Evolutionary conservation across 2,329 filamentous ascomycete species (phyloP).

Genomic region (Penicillium sp.): DNA sequence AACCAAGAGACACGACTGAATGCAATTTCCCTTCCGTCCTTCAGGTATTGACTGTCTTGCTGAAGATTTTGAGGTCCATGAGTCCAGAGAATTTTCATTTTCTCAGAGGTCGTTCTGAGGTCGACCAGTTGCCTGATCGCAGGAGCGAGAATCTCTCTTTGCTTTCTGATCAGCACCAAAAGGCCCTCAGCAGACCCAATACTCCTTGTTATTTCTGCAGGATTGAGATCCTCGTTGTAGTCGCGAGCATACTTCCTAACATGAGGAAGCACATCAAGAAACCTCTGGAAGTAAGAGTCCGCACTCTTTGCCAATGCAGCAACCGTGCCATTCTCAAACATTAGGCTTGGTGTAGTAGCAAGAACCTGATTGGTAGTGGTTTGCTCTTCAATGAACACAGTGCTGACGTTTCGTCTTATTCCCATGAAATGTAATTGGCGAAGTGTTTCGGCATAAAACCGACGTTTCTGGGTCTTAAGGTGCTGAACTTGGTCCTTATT

Average conservation of each 20-base stretch:
- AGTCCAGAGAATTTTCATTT: constrained; percentile 33
- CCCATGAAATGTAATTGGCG: constrained; percentile 85
- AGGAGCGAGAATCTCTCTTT: constrained; percentile 34
- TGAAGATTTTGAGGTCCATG: constrained; percentile 22
- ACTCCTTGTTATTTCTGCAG: constrained; percentile 73
- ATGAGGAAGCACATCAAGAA: constrained; percentile 68
- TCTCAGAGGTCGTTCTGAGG: constrained; percentile 27
- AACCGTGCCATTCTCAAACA: constrained; percentile 17
- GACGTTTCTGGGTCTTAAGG: constrained; percentile 84
- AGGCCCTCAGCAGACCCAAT: constrained; percentile 84
- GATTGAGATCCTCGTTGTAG: constrained; percentile 80
- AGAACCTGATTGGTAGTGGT: constrained; percentile 67
- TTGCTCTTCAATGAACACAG: constrained; percentile 69
- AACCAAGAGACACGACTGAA: constrained; percentile 55
- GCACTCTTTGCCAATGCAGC: constrained; percentile 38
- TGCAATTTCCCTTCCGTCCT: constrained; percentile 18
- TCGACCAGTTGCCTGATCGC: constrained; percentile 26
- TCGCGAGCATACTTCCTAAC: constrained; percentile 65
- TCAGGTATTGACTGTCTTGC: constrained; percentile 18
- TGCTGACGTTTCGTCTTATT: constrained; percentile 75
- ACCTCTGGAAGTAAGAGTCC: constrained; percentile 74
- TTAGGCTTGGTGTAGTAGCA: constrained; percentile 49
- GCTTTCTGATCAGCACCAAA: constrained; percentile 50
- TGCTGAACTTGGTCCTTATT: constrained; percentile 82
- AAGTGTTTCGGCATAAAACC: constrained; percentile 83